Evolutionary conservation across 305 asterid genomes (phyloP), one percentile per base, ranked within the genome.

Genomic region (Rubia peregrina): DNA sequence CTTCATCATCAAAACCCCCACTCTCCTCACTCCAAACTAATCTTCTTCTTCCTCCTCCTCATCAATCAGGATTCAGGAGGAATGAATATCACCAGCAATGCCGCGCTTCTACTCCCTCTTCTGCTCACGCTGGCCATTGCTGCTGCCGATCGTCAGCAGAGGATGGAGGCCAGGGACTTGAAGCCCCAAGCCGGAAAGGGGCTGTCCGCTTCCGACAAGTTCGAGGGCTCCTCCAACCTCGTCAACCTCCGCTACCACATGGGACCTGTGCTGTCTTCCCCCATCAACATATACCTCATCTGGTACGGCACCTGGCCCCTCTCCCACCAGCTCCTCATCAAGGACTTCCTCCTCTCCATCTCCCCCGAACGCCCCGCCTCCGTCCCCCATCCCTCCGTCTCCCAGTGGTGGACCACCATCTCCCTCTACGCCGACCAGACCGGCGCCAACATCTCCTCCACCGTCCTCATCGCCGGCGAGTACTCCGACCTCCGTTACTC

Each of bases 211-310:
- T 86, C 95, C 16, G 82, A 89, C 40, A 89, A 74, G 69, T 91
- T 68, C 76, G 97, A 91, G 71, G 97, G 97, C 44, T 91, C 97
- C 1, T 91, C 97, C 6, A 55, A 89, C 63, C 77, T 89, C 0
- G 92, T 91, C 13, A 73, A 87, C 17, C 92, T 91, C 72, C 94
- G 92, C 0, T 91, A 91, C 86, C 97, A 91, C 81, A 91, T 91
- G 97, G 97, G 97, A 13, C 97, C 97, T 0, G 95, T 91, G 1
- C 81, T 91, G 46, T 87, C 97, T 0, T 86, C 97, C 1, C 91
- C 96, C 14, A 91, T 91, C 80, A 91, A 85, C 69, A 85, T 91
- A 61, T 86, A 91, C 84, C 87, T 89, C 40, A 85, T 91, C 51
- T 91, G 97, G 97, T 91, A 91, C 71, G 97, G 97, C 2, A 75